Evolutionary conservation across 805 yeast species (phyloP).

Genomic region (Ogataea populi-albae): DNA sequence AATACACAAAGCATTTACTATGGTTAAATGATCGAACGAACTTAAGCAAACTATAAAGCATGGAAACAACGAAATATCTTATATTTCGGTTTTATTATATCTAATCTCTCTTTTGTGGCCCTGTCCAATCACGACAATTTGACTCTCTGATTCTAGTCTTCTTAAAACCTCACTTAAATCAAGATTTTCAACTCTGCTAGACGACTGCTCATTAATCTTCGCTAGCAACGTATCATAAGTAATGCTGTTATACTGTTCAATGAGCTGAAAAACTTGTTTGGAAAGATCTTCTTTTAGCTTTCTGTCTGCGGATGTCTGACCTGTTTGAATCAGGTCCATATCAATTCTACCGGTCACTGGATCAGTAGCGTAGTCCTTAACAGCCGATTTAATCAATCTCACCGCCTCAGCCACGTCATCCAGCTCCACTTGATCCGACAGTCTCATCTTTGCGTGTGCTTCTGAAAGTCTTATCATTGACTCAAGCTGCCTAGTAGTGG

Average conservation of each 20-base stretch:
- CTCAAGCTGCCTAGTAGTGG: slow-evolving; percentile 96
- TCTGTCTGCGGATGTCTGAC: slow-evolving; percentile 85
- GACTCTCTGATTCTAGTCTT: slow-evolving; percentile 68
- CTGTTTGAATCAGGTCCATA: slow-evolving; percentile 96
- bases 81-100: slow-evolving; percentile 14
- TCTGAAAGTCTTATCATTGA: slow-evolving; percentile 92
- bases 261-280: slow-evolving; percentile 52
- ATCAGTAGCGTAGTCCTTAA: slow-evolving; percentile 97
- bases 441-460: slow-evolving; percentile 96
- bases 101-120: slow-evolving; percentile 62
- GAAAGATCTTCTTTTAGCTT: slow-evolving; percentile 69
- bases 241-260: slow-evolving; percentile 51
- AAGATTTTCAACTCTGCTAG: slow-evolving; percentile 61
- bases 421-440: slow-evolving; percentile 65
- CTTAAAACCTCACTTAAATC: slow-evolving; percentile 69
- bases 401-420: slow-evolving; percentile 92
- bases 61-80: not conserved
- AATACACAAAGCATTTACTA: too few species aligned
- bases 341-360: slow-evolving; percentile 96
- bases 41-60: not conserved
- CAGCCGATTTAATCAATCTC: slow-evolving; percentile 86
- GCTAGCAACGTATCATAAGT: slow-evolving; percentile 57
- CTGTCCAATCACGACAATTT: slow-evolving; percentile 66
- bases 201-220: slow-evolving; percentile 62
- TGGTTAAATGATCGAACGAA: too few species aligned